These are phyloP conservation scores for Wickerhamiella vanderwaltii DNA, from an alignment of 805 yeast genomes.

Conservation along the genomic window DNA sequence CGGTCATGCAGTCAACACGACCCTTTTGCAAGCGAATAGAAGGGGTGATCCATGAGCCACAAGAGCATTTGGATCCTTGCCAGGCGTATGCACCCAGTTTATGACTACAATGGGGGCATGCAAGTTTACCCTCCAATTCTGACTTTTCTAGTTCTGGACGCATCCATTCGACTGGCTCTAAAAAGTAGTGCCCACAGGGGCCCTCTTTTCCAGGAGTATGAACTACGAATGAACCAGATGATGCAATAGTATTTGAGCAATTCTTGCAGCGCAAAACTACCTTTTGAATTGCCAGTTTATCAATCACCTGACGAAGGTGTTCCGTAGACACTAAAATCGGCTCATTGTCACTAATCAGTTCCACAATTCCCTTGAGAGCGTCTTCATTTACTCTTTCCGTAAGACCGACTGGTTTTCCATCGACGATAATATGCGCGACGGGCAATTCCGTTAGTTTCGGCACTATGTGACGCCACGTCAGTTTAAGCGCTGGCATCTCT, in stretches of 20 bases:
- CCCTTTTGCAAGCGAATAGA: constrained; percentile 72
- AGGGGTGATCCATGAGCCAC: constrained; percentile 94
- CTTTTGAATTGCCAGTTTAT: constrained; percentile 13
- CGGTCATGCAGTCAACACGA: constrained; percentile 55
- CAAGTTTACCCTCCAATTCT: constrained; percentile 73
- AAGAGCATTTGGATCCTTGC: constrained; percentile 89
- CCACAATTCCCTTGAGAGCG: background rate
- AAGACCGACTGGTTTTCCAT: constrained; percentile 9
- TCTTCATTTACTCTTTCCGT: constrained; percentile 12
- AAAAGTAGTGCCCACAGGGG: constrained; percentile 68
- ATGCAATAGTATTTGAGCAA: constrained; percentile 64
- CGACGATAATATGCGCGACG: constrained; percentile 11
- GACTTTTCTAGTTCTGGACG: constrained; percentile 58
- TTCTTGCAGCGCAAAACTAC: constrained; percentile 54
- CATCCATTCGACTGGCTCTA: constrained; percentile 94
- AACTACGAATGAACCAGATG: constrained; percentile 44
- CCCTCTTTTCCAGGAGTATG: constrained; percentile 32
- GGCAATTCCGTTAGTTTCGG: constrained; percentile 8
- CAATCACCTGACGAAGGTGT: constrained; percentile 12
- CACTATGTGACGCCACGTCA: constrained; percentile 20
- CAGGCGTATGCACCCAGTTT: constrained; percentile 89
- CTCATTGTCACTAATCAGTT: constrained; percentile 2
- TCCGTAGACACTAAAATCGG: background rate
- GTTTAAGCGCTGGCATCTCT: constrained; percentile 15
- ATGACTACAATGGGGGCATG: constrained; percentile 70